A percentile compares a stretch with the other conserved stretches of the same genome.
These are phyloP conservation scores for Cystoisospora suis DNA, from an alignment of 169 alveolate genomes.

Conservation along the genomic window DNA sequence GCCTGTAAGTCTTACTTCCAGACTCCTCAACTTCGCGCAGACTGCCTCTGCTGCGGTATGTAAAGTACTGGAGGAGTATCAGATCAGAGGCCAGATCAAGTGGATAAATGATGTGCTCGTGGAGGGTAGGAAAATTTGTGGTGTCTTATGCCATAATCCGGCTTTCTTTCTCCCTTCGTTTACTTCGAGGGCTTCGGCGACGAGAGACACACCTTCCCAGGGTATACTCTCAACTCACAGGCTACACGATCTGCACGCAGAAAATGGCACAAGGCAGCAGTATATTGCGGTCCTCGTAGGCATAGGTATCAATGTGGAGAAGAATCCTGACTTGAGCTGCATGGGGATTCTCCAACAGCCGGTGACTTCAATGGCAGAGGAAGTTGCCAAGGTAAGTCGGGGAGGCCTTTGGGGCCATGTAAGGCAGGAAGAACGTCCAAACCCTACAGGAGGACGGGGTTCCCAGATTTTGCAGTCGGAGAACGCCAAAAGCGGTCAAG, in stretches of 20 bases:
- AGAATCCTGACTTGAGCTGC: neutral
- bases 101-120: slow-evolving; percentile 76
- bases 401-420: neutral
- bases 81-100: slow-evolving; percentile 69
- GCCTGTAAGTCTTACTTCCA: slow-evolving; percentile 54
- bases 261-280: neutral
- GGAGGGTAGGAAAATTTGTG: slow-evolving; percentile 68
- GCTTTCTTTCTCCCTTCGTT: neutral
- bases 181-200: neutral
- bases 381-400: neutral
- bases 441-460: too few relatives aligned
- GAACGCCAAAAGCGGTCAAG: too few relatives aligned
- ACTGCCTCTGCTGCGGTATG: slow-evolving; percentile 72
- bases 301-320: slow-evolving; percentile 29
- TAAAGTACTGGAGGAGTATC: slow-evolving; percentile 54
- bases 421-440: neutral
- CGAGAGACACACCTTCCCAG: neutral
- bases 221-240: too few relatives aligned
- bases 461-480: too few relatives aligned
- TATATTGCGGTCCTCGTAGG: slow-evolving; percentile 37
- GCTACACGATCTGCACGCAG: neutral
- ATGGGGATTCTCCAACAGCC: slow-evolving; percentile 38
- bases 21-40: slow-evolving; percentile 66
- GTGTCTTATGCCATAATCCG: slow-evolving; percentile 64
- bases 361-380: slow-evolving; percentile 40